Evolutionary conservation across 73 alveolate species (phyloP).

Genomic region (Durusdinium trenchii): DNA sequence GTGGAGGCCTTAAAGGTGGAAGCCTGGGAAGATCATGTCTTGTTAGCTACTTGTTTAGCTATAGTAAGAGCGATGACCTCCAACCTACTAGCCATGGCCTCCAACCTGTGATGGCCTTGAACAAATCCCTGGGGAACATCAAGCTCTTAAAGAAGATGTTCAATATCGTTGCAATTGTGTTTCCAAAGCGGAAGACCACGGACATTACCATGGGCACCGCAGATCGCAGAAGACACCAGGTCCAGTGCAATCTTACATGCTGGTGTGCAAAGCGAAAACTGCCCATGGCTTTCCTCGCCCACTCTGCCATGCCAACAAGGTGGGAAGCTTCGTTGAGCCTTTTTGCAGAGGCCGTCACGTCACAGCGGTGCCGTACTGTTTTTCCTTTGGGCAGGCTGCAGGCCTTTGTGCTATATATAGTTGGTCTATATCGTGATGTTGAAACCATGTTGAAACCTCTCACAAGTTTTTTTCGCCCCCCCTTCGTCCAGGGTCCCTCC

Average conservation of each 20-base stretch:
- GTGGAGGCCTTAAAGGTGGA: neutral
- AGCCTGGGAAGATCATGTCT: neutral
- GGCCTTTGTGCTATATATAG: no score
- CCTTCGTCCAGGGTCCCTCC: no score
- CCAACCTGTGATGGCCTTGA: neutral
- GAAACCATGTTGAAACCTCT: no score
- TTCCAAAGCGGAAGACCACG: neutral
- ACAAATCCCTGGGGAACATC: neutral
- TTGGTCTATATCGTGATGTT: no score
- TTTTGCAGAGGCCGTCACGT: slow-evolving; percentile 72
- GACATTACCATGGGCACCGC: neutral
- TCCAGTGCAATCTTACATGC: neutral
- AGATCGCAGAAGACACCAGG: neutral
- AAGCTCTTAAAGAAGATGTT: neutral
- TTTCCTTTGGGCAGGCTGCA: no score
- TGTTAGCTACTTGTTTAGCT: neutral
- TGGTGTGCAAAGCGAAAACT: neutral
- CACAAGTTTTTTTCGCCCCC: no score
- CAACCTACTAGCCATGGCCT: neutral
- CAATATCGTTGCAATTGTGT: neutral
- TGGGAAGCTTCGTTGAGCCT: slow-evolving; percentile 37
- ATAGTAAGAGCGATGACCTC: neutral
- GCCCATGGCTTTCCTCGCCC: neutral
- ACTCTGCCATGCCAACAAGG: neutral
- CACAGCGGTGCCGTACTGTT: no score